Base-by-base conservation (phyloP, 1,139 yeast genomes). In the Wickerhamomyces sp. region DNA sequence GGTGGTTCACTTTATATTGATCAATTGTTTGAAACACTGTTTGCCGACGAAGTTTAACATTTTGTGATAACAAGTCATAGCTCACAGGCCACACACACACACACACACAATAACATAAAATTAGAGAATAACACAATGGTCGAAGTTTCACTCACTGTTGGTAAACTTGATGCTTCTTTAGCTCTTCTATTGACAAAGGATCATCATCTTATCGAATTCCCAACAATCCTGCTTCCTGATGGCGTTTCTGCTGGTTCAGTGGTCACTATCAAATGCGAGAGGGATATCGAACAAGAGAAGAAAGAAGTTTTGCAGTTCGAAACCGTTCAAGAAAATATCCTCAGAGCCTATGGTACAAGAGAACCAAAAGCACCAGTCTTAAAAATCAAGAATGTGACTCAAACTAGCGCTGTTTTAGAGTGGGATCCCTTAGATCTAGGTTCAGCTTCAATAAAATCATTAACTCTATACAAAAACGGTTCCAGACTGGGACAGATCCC, bases 191-290 rank as follows among this genome's bases (percentile, higher is more conserved):
- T 95, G 35, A 90, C 99, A 20, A 78, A 84, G 44, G 97, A 90
- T 61, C 97, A 90, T 60, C 97, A 90, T 61, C 72, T 92, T 47
- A 90, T 92, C 52, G 98, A 94, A 58, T 92, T 92, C 58, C 99
- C 99, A 14, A 89, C 97, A 8, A 81, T 90, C 40, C 68, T 92
- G 41, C 70, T 92, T 38, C 99, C 99, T 9, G 84, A 82, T 55
- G 92, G 94, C 32, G 95, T 90, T 33, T 74, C 76, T 48, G 95
- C 98, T 1, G 99, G 98, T 6, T 86, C 96, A n/a, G 84, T 92
- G 39, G 88, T 92, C 37, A 84, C 83, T 54, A 81, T 92, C 58
- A 76, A 74, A 46, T 90, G 97, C 60, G 90, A 85, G 43, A 82
- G 87, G 47, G 95, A 90, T 58, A 55, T 70, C n/a, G 77, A 72